Evolutionary conservation across 148 eudicot species (phyloP).

Genomic region (Cornus kousa): DNA sequence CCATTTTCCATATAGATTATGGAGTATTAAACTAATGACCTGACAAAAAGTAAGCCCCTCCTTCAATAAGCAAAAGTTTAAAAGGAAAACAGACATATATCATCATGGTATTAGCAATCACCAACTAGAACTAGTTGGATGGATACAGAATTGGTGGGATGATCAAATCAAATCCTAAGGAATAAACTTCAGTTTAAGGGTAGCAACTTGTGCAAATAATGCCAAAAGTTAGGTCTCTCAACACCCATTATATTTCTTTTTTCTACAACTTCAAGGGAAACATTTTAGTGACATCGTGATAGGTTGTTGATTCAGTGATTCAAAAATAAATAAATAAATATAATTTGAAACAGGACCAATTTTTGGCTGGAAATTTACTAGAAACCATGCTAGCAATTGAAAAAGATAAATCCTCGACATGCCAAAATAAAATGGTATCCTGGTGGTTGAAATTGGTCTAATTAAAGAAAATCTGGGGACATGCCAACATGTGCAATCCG

Average conservation of each 20-base stretch:
- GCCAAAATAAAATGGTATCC: not conserved
- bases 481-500: slow-evolving; percentile 16
- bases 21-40: not conserved
- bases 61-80: not conserved
- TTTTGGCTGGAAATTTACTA: not conserved
- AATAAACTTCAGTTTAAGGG: too few relatives aligned
- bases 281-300: too few relatives aligned
- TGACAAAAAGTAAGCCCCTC: not conserved
- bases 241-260: too few relatives aligned
- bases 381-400: not conserved
- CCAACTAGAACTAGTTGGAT: not conserved
- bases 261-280: too few relatives aligned
- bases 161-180: too few relatives aligned
- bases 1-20: slow-evolving; percentile 3
- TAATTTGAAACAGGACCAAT: not conserved
- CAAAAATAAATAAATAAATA: too few relatives aligned
- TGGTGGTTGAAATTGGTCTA: not conserved
- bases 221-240: too few relatives aligned
- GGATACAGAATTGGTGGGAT: too few relatives aligned
- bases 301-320: too few relatives aligned
- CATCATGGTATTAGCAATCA: not conserved
- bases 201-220: too few relatives aligned
- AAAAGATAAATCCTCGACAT: too few relatives aligned
- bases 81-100: not conserved
- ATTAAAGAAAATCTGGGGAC: not conserved